Percentiles rank a stretch among this genome's conserved stretches.
phyloP scores from a whole-genome alignment of 2,329 filamentous ascomycete species.

The Camptophora hylomeconis region DNA sequence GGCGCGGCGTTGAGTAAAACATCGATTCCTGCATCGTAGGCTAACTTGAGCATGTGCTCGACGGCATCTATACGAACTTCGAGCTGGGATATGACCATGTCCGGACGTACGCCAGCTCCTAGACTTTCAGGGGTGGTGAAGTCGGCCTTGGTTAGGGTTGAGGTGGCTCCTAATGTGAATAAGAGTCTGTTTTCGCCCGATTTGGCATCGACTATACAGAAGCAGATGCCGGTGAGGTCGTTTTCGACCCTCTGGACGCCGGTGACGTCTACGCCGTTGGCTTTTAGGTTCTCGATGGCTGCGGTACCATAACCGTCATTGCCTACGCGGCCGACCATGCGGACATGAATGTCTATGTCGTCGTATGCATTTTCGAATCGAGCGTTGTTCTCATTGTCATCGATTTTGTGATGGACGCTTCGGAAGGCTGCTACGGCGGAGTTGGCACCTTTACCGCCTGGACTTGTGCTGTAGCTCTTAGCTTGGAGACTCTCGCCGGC shows the following conservation, averaged over 20 bases:
- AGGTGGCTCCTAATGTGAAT: constrained; percentile 35
- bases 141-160: constrained; percentile 17
- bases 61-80: constrained; percentile 6
- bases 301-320: background rate
- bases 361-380: too few relatives aligned
- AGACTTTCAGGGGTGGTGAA: constrained; percentile 5
- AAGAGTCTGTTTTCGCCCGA: constrained; percentile 37
- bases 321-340: background rate
- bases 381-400: background rate
- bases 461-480: background rate
- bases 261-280: constrained; percentile 1
- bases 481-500: constrained; percentile 6
- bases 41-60: constrained; percentile 7
- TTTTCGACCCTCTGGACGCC: constrained; percentile 27
- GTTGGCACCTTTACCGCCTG: constrained; percentile 11
- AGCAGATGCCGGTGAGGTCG: constrained; percentile 35
- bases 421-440: constrained; percentile 10
- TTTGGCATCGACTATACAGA: constrained; percentile 35
- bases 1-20: constrained; percentile 11
- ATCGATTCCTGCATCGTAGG: constrained; percentile 7
- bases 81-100: constrained; percentile 9
- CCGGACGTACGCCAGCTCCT: constrained; percentile 5
- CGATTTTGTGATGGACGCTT: constrained; percentile 4
- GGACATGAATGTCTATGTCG: background rate
- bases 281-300: background rate